A percentile compares a stretch with the other conserved stretches of the same genome.
phyloP scores from a whole-genome alignment of 257 asterid species.

The Jacaranda copaia region DNA sequence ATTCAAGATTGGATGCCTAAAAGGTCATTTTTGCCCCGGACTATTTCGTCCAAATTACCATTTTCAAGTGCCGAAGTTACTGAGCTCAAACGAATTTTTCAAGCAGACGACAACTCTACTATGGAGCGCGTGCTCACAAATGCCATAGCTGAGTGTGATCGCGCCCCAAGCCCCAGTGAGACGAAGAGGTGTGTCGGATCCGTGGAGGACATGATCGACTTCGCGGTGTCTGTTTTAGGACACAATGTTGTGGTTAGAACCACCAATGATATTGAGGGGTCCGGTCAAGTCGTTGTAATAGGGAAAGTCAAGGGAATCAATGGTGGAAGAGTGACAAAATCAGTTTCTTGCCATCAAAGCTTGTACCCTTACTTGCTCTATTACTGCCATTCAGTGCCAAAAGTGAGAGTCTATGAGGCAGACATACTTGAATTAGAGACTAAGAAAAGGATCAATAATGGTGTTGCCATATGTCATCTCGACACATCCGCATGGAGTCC shows the following conservation, averaged over 20 bases:
- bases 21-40: slow-evolving; percentile 82
- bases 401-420: slow-evolving; percentile 76
- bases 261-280: slow-evolving; percentile 64
- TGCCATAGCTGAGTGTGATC: slow-evolving; percentile 70
- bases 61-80: slow-evolving; percentile 45
- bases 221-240: slow-evolving; percentile 59
- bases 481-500: slow-evolving; percentile 90
- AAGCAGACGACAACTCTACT: slow-evolving; percentile 46
- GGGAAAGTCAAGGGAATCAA: slow-evolving; percentile 65
- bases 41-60: slow-evolving; percentile 60
- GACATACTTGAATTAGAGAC: slow-evolving; percentile 67
- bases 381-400: slow-evolving; percentile 88
- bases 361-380: slow-evolving; percentile 79
- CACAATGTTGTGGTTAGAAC: slow-evolving; percentile 59
- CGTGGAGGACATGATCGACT: slow-evolving; percentile 80
- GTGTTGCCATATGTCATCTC: slow-evolving; percentile 83
- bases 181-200: slow-evolving; percentile 75
- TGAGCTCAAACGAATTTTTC: slow-evolving; percentile 54
- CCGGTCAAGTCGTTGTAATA: slow-evolving; percentile 52
- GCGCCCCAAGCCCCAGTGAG: slow-evolving; percentile 69
- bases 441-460: slow-evolving; percentile 67
- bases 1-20: slow-evolving; percentile 77
- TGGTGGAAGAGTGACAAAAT: slow-evolving; percentile 68
- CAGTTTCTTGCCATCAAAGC: slow-evolving; percentile 95
- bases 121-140: slow-evolving; percentile 54